phyloP scores from a whole-genome alignment of 2,329 filamentous ascomycete species.

The Hyphodiscus sp. region DNA sequence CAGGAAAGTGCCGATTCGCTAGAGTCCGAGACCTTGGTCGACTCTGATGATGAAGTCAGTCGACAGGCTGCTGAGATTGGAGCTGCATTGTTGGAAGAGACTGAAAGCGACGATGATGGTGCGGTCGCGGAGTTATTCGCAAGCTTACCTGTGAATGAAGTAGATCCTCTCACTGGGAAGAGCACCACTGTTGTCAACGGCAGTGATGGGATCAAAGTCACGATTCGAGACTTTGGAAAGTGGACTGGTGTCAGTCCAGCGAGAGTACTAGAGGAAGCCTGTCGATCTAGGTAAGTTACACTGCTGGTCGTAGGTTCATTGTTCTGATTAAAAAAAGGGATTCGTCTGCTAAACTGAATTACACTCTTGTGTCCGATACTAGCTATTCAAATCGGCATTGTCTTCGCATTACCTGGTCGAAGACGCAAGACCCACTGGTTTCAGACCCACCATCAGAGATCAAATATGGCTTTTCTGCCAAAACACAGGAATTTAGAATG shows the following conservation, averaged over 20 bases:
- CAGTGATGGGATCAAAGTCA: constrained; percentile 47
- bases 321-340: constrained; percentile 46
- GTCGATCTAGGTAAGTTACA: constrained; percentile 60
- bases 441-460: constrained; percentile 29
- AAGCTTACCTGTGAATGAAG: constrained; percentile 53
- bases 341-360: constrained; percentile 58
- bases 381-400: constrained; percentile 71
- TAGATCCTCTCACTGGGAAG: constrained; percentile 52
- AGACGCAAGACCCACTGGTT: constrained; percentile 51
- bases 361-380: constrained; percentile 63
- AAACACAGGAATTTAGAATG: constrained; percentile 66
- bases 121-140: constrained; percentile 51
- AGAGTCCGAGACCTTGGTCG: constrained; percentile 29
- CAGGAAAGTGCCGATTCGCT: constrained; percentile 21
- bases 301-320: neutral
- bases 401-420: constrained; percentile 73
- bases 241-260: constrained; percentile 70
- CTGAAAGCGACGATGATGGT: constrained; percentile 45
- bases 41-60: constrained; percentile 40
- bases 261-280: constrained; percentile 78
- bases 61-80: constrained; percentile 53
- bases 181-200: constrained; percentile 49
- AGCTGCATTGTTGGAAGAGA: constrained; percentile 50
- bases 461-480: constrained; percentile 33
- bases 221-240: constrained; percentile 78